phyloP scores from a whole-genome alignment of 306 rosid species.

The Sicyos baderoa region DNA sequence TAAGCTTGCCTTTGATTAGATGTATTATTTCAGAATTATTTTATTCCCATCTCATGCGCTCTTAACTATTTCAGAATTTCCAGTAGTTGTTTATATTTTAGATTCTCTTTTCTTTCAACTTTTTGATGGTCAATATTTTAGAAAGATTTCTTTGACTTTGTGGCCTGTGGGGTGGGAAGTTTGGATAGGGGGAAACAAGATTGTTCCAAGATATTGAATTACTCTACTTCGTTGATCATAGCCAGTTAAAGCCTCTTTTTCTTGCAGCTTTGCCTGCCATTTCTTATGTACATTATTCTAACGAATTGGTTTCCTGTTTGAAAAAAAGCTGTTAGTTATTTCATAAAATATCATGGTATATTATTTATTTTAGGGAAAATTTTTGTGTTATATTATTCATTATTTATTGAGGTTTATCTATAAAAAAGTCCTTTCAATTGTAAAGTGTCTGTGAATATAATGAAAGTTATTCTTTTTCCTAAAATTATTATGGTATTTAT shows the following conservation, averaged over 20 bases:
- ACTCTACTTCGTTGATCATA: not conserved
- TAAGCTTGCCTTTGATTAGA: not conserved
- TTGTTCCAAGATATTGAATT: not conserved
- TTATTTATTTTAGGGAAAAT: too few species aligned
- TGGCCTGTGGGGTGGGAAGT: not conserved
- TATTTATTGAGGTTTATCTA: too few species aligned
- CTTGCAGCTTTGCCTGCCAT: not conserved
- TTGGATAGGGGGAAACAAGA: conserved; percentile 1
- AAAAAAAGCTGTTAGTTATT: too few species aligned
- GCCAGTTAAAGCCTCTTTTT: not conserved
- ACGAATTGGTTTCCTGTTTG: not conserved
- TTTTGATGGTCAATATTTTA: not conserved
- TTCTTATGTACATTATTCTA: not conserved
- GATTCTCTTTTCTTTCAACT: not conserved
- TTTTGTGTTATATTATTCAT: too few species aligned
- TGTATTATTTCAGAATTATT: not conserved
- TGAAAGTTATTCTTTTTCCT: too few species aligned
- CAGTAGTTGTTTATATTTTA: not conserved
- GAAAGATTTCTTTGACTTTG: not conserved
- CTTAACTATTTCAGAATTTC: not conserved
- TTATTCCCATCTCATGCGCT: not conserved
- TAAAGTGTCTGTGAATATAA: too few species aligned
- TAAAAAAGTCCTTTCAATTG: too few species aligned
- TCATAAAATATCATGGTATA: too few species aligned
- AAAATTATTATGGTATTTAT: too few species aligned